These are phyloP conservation scores for Aspergillus baeticus DNA, from an alignment of 495 filamentous ascomycete genomes.

Conservation along the genomic window DNA sequence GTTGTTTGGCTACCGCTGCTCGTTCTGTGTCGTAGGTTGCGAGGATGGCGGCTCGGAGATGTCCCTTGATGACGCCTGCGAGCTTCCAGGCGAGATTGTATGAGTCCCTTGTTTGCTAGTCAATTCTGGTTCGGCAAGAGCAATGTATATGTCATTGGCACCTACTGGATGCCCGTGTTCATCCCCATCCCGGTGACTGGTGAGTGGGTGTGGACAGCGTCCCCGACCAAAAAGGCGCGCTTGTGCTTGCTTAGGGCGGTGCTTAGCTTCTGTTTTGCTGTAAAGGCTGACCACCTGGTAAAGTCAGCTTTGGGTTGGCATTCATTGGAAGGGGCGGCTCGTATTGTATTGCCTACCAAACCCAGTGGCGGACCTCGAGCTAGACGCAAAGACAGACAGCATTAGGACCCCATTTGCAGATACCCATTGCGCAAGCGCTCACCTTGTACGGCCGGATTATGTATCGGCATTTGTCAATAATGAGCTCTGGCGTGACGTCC, in stretches of 20 bases:
- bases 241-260: conserved; percentile 56
- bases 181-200: conserved; percentile 77
- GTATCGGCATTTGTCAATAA: background rate
- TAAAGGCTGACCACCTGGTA: conserved; percentile 1
- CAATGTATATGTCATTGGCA: conserved; percentile 34
- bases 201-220: conserved; percentile 59
- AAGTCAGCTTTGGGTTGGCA: too few species aligned
- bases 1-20: conserved; percentile 58
- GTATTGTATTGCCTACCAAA: background rate
- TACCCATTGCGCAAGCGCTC: too few species aligned
- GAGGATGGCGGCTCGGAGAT: conserved; percentile 50
- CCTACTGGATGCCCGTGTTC: conserved; percentile 68
- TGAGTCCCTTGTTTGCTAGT: conserved; percentile 44
- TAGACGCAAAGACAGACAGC: too few species aligned
- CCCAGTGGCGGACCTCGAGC: background rate
- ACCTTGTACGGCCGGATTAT: background rate
- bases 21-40: conserved; percentile 65
- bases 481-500: background rate
- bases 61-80: conserved; percentile 55
- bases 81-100: conserved; percentile 63
- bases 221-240: conserved; percentile 63
- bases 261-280: conserved; percentile 63
- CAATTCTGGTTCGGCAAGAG: too few species aligned
- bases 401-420: too few species aligned
- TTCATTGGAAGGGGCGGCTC: too few species aligned